Conservation (phyloP, 306 rosid species). For the Vigna radiata region DNA sequence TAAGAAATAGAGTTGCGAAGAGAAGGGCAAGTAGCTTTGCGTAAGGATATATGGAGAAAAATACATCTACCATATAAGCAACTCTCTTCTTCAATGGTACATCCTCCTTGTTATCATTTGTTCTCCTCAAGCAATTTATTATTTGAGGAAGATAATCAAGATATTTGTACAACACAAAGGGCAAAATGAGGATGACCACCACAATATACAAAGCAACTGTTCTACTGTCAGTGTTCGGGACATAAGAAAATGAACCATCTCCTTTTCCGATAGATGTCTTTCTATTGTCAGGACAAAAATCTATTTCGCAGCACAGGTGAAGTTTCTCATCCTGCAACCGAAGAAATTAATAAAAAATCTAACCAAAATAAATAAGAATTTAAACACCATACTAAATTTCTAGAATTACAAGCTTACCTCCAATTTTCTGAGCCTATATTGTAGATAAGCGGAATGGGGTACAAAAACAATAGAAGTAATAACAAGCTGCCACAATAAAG, state of each 20-base stretch:
- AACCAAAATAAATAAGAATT: conserved; percentile 22
- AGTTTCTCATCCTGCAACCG: conserved; percentile 66
- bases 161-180: conserved; percentile 77
- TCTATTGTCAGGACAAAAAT: conserved; percentile 40
- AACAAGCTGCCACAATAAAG: conserved; percentile 61
- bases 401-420: conserved; percentile 58
- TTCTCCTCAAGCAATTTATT: conserved; percentile 61
- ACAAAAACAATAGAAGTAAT: conserved; percentile 61
- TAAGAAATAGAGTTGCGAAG: conserved; percentile 87
- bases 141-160: conserved; percentile 76
- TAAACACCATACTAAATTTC: not conserved
- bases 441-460: conserved; percentile 62
- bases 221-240: conserved; percentile 63
- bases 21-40: conserved; percentile 98
- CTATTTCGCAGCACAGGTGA: conserved; percentile 47
- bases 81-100: conserved; percentile 89
- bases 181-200: conserved; percentile 63
- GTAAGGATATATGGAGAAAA: conserved; percentile 92
- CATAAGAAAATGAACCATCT: conserved; percentile 37
- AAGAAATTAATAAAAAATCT: not conserved
- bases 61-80: conserved; percentile 90
- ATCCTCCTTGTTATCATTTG: conserved; percentile 70
- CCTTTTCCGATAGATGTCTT: conserved; percentile 38
- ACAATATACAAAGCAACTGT: conserved; percentile 73
- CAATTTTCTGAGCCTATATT: conserved; percentile 59